Percentiles rank a stretch among this genome's conserved stretches.
Conservation (phyloP, 2,329 filamentous ascomycete species). For the Setomelanomma holmii region DNA sequence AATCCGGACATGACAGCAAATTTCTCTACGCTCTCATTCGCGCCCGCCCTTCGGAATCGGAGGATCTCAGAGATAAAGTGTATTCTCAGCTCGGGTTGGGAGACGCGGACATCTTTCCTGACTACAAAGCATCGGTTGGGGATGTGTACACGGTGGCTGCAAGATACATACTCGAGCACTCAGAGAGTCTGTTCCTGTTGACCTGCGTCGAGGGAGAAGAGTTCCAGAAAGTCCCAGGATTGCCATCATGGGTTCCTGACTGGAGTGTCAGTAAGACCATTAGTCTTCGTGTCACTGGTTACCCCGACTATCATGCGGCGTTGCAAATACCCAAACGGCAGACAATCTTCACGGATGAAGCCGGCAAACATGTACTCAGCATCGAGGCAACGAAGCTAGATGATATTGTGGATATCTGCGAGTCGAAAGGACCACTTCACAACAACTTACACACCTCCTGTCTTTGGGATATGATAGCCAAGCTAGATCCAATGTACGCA, state of each 20-base stretch:
- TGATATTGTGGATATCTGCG: neutral
- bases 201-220: slow-evolving; percentile 22
- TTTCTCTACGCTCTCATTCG: slow-evolving; percentile 23
- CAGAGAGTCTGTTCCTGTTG: slow-evolving; percentile 17
- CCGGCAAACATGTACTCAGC: slow-evolving; percentile 6
- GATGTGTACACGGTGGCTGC: slow-evolving; percentile 22
- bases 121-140: slow-evolving; percentile 8
- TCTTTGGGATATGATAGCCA: slow-evolving; percentile 13
- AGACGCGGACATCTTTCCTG: slow-evolving; percentile 11
- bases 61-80: slow-evolving; percentile 26
- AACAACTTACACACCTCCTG: slow-evolving; percentile 4
- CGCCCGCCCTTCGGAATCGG: slow-evolving; percentile 13
- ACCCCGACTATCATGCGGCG: slow-evolving; percentile 14
- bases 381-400: slow-evolving; percentile 9
- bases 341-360: neutral
- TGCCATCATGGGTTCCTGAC: slow-evolving; percentile 31
- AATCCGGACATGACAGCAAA: slow-evolving; percentile 5
- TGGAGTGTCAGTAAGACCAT: slow-evolving; percentile 15
- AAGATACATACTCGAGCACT: slow-evolving; percentile 19
- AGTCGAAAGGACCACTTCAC: slow-evolving; percentile 9
- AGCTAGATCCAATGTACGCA: slow-evolving; percentile 4
- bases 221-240: slow-evolving; percentile 11
- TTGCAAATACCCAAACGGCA: neutral
- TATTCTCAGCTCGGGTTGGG: slow-evolving; percentile 23
- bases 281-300: slow-evolving; percentile 21